Conservation (phyloP, 2,329 filamentous ascomycete genomes). For the Diaporthe caulivora region DNA sequence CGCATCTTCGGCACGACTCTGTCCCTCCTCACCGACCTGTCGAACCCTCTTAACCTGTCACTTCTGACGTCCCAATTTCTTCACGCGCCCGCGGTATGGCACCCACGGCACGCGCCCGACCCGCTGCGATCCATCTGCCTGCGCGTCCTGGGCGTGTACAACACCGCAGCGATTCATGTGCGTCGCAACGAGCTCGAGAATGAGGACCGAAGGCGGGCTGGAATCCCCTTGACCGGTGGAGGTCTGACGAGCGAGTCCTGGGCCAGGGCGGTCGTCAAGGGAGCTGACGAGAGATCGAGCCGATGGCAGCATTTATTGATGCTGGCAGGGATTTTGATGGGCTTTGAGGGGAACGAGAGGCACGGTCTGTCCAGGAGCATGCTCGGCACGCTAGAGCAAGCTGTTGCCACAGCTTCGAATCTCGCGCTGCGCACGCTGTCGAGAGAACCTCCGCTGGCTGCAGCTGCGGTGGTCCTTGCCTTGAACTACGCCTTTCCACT, state of each 20-base stretch:
- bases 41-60: conserved; percentile 81
- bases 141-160: conserved; percentile 78
- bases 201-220: conserved; percentile 41
- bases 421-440: conserved; percentile 71
- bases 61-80: conserved; percentile 80
- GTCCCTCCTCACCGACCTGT: conserved; percentile 75
- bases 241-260: conserved; percentile 64
- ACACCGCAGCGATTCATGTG: conserved; percentile 72
- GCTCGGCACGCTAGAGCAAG: conserved; percentile 76
- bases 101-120: conserved; percentile 65
- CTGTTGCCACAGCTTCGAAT: conserved; percentile 81
- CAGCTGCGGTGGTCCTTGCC: conserved; percentile 73
- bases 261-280: conserved; percentile 68
- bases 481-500: conserved; percentile 83
- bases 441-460: conserved; percentile 54
- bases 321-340: conserved; percentile 82
- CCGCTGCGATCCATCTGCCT: conserved; percentile 70
- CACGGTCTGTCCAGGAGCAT: conserved; percentile 74
- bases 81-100: conserved; percentile 79
- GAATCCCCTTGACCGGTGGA: conserved; percentile 51
- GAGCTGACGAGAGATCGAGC: conserved; percentile 68
- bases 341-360: conserved; percentile 75
- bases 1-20: conserved; percentile 75
- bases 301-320: conserved; percentile 89
- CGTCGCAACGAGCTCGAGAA: conserved; percentile 61